Evolutionary conservation across 73 alveolate genomes (phyloP).

Genomic region (Symbiodinium pilosum): DNA sequence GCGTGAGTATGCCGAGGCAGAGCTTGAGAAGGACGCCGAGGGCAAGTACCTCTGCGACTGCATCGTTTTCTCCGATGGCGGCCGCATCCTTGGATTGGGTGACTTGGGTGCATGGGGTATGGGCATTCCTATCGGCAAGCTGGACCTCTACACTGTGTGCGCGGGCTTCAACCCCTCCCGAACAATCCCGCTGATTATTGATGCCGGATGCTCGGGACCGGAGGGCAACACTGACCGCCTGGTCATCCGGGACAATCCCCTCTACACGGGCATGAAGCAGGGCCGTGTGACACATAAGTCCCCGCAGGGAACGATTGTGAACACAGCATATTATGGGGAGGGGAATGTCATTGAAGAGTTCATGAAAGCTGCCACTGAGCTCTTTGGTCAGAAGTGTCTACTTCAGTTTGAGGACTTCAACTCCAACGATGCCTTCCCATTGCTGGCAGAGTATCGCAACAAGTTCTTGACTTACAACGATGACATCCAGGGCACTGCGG

Average conservation of each 20-base stretch:
- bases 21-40: constrained; percentile 51
- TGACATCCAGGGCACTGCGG: constrained; percentile 62
- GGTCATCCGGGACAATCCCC: constrained; percentile 52
- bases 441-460: constrained; percentile 72
- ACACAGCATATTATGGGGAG: constrained; percentile 81
- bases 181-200: constrained; percentile 80
- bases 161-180: constrained; percentile 85
- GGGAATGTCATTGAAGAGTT: constrained; percentile 48
- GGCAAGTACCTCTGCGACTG: constrained; percentile 68
- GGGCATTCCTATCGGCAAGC: constrained; percentile 94
- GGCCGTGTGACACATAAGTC: constrained; percentile 50
- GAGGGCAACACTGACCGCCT: constrained; percentile 89
- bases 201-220: constrained; percentile 72
- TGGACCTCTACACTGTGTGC: constrained; percentile 90
- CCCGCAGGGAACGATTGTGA: constrained; percentile 42
- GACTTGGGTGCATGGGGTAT: constrained; percentile 92
- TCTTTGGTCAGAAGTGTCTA: constrained; percentile 69
- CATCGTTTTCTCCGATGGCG: constrained; percentile 92
- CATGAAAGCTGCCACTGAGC: constrained; percentile 91
- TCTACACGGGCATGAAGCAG: constrained; percentile 71
- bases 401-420: constrained; percentile 92
- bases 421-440: constrained; percentile 91
- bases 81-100: constrained; percentile 84
- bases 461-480: constrained; percentile 74
- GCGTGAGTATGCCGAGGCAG: constrained; percentile 93